Evolutionary conservation across 2,329 filamentous ascomycete species (phyloP), one percentile per base, ranked within the genome.

Genomic region (Exophiala spinifera): DNA sequence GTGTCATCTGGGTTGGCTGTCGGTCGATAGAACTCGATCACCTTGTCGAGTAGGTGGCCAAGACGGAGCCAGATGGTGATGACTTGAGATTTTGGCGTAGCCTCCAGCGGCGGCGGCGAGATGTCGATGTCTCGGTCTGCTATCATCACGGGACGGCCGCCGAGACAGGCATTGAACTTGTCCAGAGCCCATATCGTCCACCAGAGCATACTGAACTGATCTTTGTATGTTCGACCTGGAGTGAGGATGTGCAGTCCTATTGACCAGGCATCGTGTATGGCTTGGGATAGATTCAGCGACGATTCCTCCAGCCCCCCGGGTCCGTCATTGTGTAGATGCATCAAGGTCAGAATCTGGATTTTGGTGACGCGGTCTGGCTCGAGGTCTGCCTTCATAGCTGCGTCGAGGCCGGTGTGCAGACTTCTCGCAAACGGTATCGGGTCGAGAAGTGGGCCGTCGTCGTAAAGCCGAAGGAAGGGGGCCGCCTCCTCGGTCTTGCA

Each of bases 161-260:
- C 71, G 21, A 73, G 65, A 53, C 69, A 69, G 36, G 70, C 70
- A 60, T 73, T 71, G 63, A 73, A 66, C 55, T 73, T 73, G 56
- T 74, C 71, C 33, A 74, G 49, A 2, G 68, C 69, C 72, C 72
- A 74, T 36, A 74, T 57, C 20, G 68, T 68, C 72, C 71, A 73
- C 59, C 73, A 74, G 3, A 73, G 60, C 48, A 62, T 59, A 14
- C 62, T 63, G n/a, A 65, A 54, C 20, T 67, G 60, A 49, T 70
- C 70, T 20, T 57, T 63, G 1, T 40, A 42, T 25, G 59, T 61
- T 43, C 69, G 63, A 6, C 65, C 67, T 4, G 71, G 70, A 15
- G 69, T 67, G 50, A 70, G 64, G 46, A 73, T 68, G 61, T 74
- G 71, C 33, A 74, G 52, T 19, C 71, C 71, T 36, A 65, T 61